Evolutionary conservation across 805 yeast species (phyloP).

Genomic region (Suhomyces canberraensis): DNA sequence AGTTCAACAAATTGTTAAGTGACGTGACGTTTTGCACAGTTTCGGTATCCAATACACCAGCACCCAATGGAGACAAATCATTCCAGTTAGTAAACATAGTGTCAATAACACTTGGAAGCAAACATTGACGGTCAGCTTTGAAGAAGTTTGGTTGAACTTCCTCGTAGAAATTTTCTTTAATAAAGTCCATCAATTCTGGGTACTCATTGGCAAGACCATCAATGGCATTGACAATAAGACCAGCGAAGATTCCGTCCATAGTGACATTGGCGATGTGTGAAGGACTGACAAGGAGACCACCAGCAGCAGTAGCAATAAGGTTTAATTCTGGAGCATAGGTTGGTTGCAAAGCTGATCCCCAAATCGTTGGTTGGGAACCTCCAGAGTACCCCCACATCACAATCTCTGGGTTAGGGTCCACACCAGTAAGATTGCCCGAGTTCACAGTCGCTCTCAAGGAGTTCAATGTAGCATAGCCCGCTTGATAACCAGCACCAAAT

Average conservation of each 20-base stretch:
- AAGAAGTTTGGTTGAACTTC: slow-evolving; percentile 1
- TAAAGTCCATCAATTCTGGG: slow-evolving; percentile 17
- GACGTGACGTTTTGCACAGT: slow-evolving; percentile 1
- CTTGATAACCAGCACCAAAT: slow-evolving; percentile 17
- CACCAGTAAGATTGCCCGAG: slow-evolving; percentile 13
- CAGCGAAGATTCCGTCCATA: slow-evolving; percentile 26
- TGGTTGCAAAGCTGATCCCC: slow-evolving; percentile 25
- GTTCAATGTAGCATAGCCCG: slow-evolving; percentile 19
- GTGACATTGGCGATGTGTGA: slow-evolving; percentile 21
- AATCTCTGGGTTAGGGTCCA: slow-evolving; percentile 13
- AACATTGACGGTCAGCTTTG: slow-evolving; percentile 1
- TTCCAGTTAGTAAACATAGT: not conserved
- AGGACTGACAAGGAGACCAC: slow-evolving; percentile 34
- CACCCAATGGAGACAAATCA: slow-evolving; percentile 1
- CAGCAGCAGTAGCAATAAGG: slow-evolving; percentile 30
- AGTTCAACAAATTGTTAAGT: not conserved
- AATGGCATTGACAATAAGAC: slow-evolving; percentile 26
- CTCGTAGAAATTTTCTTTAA: slow-evolving; percentile 5
- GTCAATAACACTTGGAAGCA: not conserved
- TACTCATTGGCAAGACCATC: slow-evolving; percentile 31
- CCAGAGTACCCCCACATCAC: slow-evolving; percentile 25
- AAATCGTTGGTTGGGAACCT: slow-evolving; percentile 21
- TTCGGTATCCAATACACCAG: not conserved
- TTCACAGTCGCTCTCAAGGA: slow-evolving; percentile 15
- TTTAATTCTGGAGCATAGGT: slow-evolving; percentile 21